A percentile compares a stretch with the other conserved stretches of the same genome.
These are phyloP conservation scores for Fusarium liriodendri DNA, from an alignment of 2,329 filamentous ascomycete genomes.

Conservation along the genomic window DNA sequence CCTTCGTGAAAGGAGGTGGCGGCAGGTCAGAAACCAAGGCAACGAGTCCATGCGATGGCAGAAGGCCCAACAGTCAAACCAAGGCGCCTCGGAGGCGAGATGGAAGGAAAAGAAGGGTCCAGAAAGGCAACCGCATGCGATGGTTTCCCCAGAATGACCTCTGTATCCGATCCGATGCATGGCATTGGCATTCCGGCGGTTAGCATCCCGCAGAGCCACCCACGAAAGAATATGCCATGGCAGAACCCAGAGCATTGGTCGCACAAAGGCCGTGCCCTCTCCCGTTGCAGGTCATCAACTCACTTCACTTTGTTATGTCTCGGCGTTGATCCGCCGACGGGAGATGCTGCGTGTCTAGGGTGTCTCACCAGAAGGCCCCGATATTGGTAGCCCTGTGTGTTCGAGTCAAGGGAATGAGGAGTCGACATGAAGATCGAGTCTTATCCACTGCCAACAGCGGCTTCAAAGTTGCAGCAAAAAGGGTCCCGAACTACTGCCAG, in stretches of 20 bases:
- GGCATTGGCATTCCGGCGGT: conserved; percentile 1
- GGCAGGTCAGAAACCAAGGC: conserved; percentile 17
- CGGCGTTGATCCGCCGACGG: conserved; percentile 24
- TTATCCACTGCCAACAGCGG: conserved; percentile 5
- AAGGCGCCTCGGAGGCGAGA: conserved; percentile 18
- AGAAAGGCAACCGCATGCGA: conserved; percentile 5
- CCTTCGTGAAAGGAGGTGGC: conserved; percentile 17
- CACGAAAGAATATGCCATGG: conserved; percentile 5
- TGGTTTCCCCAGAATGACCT: neutral
- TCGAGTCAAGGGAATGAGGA: conserved; percentile 37
- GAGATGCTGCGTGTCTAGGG: conserved; percentile 26
- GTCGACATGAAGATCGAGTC: conserved; percentile 13
- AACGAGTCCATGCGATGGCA: neutral
- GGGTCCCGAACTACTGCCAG: conserved; percentile 11
- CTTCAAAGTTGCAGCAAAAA: conserved; percentile 18
- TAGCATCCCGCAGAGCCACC: conserved; percentile 7
- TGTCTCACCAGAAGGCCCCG: conserved; percentile 25
- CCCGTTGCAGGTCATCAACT: conserved; percentile 4
- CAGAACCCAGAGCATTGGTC: conserved; percentile 13
- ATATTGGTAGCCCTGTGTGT: conserved; percentile 12
- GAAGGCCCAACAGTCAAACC: conserved; percentile 8
- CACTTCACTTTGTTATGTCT: conserved; percentile 19
- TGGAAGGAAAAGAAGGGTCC: conserved; percentile 16
- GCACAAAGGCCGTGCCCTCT: conserved; percentile 17
- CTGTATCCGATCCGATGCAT: neutral